Percentiles rank a stretch among this genome's conserved stretches.
These are phyloP conservation scores for Candida sphagnicola DNA, from an alignment of 805 yeast species.

Conservation along the genomic window DNA sequence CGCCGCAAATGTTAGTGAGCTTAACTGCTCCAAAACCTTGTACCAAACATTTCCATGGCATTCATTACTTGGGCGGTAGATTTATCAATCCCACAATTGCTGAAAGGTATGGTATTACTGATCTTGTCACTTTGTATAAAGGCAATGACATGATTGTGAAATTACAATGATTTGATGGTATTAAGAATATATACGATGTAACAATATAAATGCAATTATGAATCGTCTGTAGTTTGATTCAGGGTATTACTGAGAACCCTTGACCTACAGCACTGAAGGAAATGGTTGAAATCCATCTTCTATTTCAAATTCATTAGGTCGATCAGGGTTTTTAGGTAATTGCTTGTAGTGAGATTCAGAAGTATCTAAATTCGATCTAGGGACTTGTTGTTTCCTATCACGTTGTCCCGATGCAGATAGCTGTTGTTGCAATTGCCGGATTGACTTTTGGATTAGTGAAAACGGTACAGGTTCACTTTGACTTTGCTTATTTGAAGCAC, in stretches of 20 bases:
- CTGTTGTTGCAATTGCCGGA: background rate
- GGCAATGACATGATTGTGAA: conserved; percentile 36
- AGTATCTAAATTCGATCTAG: background rate
- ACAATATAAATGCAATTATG: too few relatives aligned
- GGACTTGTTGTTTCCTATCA: background rate
- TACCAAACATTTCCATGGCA: conserved; percentile 45
- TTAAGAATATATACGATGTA: too few relatives aligned
- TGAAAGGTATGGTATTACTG: conserved; percentile 63
- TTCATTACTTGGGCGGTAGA: conserved; percentile 88
- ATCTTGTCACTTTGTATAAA: conserved; percentile 24
- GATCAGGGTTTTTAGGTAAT: too few relatives aligned
- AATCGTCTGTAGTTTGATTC: too few relatives aligned
- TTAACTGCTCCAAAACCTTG: conserved; percentile 95
- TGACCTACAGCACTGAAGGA: too few relatives aligned
- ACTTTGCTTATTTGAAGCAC: background rate
- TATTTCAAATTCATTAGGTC: background rate
- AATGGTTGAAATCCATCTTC: conserved; percentile 2
- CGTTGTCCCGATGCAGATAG: background rate
- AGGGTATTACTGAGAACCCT: too few relatives aligned
- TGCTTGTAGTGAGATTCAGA: background rate
- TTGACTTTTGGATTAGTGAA: background rate
- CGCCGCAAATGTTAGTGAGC: conserved; percentile 70
- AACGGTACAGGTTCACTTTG: background rate
- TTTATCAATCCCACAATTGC: conserved; percentile 71
- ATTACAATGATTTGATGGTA: too few relatives aligned